Conservation (phyloP, 768 basidiomycete genomes). For the Kwoniella dejecticola region DNA sequence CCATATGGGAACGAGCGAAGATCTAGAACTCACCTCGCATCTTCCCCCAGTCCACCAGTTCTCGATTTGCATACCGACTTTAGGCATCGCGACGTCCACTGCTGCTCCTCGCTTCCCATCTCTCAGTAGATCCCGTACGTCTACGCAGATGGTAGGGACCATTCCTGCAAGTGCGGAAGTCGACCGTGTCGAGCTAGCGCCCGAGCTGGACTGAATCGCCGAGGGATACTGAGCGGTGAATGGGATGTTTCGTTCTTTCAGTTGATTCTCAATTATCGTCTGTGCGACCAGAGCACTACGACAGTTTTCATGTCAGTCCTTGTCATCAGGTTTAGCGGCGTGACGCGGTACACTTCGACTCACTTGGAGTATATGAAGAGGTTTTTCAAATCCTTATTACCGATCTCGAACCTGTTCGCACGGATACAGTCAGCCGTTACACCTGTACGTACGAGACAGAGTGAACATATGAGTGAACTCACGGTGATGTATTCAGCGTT, state of each 20-base stretch:
- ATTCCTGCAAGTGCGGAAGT: slow-evolving; percentile 59
- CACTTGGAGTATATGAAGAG: slow-evolving; percentile 88
- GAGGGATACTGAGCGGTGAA: slow-evolving; percentile 72
- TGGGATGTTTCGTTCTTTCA: slow-evolving; percentile 77
- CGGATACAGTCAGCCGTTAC: not conserved
- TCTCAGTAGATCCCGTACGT: slow-evolving; percentile 75
- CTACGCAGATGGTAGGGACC: slow-evolving; percentile 80
- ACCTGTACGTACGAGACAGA: not conserved
- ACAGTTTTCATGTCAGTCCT: too few species aligned
- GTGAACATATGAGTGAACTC: not conserved
- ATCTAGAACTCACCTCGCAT: slow-evolving; percentile 59
- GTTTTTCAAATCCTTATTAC: slow-evolving; percentile 65
- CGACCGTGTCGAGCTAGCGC: slow-evolving; percentile 41
- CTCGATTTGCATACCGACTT: slow-evolving; percentile 81
- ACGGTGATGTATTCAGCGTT: not conserved
- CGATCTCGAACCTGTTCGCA: slow-evolving; percentile 63
- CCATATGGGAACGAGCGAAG: not conserved
- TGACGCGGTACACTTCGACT: slow-evolving; percentile 23
- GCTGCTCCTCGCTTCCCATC: slow-evolving; percentile 63
- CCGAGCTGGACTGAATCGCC: slow-evolving; percentile 48
- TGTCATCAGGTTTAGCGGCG: too few species aligned
- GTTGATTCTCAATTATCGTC: slow-evolving; percentile 81
- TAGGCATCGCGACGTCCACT: slow-evolving; percentile 88
- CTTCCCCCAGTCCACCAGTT: slow-evolving; percentile 88
- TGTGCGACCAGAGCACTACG: slow-evolving; percentile 84